Evolutionary conservation across 2,329 filamentous ascomycete genomes (phyloP), one percentile per base, ranked within the genome.

Genomic region (Colletotrichum eleusines): DNA sequence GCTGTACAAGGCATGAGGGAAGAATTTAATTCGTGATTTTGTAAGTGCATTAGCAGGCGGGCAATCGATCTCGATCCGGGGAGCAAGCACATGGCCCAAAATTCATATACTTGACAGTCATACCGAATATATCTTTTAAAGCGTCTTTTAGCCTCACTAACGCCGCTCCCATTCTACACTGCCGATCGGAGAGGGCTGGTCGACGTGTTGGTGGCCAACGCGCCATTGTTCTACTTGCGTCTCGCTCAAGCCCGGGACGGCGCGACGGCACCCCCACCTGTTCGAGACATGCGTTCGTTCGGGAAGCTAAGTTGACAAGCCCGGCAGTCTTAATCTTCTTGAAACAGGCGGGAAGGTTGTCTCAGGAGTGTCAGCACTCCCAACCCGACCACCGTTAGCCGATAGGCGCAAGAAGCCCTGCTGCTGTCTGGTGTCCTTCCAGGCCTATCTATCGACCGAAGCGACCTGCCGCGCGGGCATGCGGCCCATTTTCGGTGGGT

Each of bases 1-100:
- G 63, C 80, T 98, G 81, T 98, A 98, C 82, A 97, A 97, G 85
- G 91, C 92, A 71, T 96, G 58, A 55, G 23, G 16, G 23, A 12
- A 55, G 35, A 54, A 11, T 62, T 31, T 20, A 38, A 44, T 48
- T 20, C 11, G 35, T n/a, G 57, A 20, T 63, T 63, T 63, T 53
- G 67, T 66, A 62, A 69, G 63, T 72, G 58, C 50, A 60, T 69
- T 42, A 69, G 60, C 53, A 58, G 62, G 51, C 57, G 58, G 57
- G 63, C 58, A 59, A 63, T 57, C 42, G 48, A 71, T 72, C 63
- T 60, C 63, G 63, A 66, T 66, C 46, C 38, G 63, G 67, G 53
- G 53, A 46, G 8, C 35, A 64, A 46, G n/a, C 35, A 57, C 28
- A 46, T 26, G 55, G 53, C 51, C 61, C 58, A 51, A 40, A 57